Percentiles rank a stretch among this genome's conserved stretches.
phyloP scores from a whole-genome alignment of 163 green algal genomes.

The Prototheca wickerhamii region DNA sequence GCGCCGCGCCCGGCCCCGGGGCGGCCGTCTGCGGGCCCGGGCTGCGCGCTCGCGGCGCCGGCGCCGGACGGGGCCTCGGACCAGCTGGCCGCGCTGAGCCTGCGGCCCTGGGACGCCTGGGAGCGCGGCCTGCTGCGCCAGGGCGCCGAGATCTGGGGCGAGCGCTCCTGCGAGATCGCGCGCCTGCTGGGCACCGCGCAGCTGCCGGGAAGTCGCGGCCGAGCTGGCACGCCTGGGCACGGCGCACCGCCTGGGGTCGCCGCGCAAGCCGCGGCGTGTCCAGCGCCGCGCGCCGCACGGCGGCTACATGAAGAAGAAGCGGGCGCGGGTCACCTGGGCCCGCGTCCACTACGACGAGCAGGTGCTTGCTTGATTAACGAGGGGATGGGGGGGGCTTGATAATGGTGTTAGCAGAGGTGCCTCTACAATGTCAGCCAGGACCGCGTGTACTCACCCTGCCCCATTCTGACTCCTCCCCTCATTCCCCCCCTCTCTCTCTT shows the following conservation, averaged over 20 bases:
- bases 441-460: neutral
- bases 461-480: neutral
- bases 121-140: slow-evolving; percentile 25
- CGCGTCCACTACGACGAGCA: too few species aligned
- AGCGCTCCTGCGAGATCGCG: slow-evolving; percentile 28
- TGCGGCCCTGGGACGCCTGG: slow-evolving; percentile 10
- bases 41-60: too few species aligned
- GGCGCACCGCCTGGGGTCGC: neutral
- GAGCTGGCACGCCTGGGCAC: neutral
- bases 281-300: too few species aligned
- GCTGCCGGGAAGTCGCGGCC: slow-evolving; percentile 10
- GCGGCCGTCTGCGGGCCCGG: too few species aligned
- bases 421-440: too few species aligned
- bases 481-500: neutral
- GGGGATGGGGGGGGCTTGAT: neutral
- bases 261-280: neutral
- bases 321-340: too few species aligned
- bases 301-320: too few species aligned
- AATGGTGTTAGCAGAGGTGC: neutral
- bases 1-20: neutral
- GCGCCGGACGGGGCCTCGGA: neutral
- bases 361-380: too few species aligned
- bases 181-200: slow-evolving; percentile 23
- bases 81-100: neutral
- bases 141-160: slow-evolving; percentile 31